Conservation (phyloP, 179 eudicot species). For the Heliamphora pulchella region DNA sequence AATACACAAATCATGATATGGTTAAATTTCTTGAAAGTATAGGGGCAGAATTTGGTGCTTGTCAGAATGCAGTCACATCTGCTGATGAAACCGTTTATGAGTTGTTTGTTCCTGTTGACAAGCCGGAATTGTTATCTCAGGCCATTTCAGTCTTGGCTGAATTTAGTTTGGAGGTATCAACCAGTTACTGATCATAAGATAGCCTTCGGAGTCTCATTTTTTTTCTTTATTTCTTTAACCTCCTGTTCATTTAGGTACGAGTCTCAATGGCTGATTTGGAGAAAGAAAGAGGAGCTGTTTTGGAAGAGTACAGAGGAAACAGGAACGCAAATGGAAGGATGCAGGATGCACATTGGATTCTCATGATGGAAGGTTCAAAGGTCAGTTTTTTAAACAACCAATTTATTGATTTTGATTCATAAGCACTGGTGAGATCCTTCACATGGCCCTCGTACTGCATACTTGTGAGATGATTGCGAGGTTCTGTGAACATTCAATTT, state of each 20-base stretch:
- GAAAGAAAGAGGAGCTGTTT: slow-evolving; percentile 93
- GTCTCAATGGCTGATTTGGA: slow-evolving; percentile 74
- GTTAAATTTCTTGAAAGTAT: slow-evolving; percentile 83
- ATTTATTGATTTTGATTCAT: background rate
- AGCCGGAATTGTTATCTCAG: slow-evolving; percentile 70
- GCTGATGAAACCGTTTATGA: slow-evolving; percentile 85
- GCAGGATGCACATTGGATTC: slow-evolving; percentile 88
- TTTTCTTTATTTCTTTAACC: background rate
- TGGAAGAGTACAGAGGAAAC: slow-evolving; percentile 82
- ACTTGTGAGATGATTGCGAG: background rate
- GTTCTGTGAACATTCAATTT: background rate
- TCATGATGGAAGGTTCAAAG: slow-evolving; percentile 94
- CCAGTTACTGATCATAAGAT: slow-evolving; percentile 2
- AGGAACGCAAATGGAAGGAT: slow-evolving; percentile 84
- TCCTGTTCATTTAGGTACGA: slow-evolving; percentile 45
- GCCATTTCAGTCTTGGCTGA: slow-evolving; percentile 83
- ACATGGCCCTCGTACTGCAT: background rate
- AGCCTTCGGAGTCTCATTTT: background rate
- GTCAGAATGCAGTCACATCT: slow-evolving; percentile 82
- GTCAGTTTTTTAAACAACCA: slow-evolving; percentile 24
- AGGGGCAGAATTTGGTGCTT: slow-evolving; percentile 93
- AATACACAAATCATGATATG: slow-evolving; percentile 78
- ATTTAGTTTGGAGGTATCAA: slow-evolving; percentile 70
- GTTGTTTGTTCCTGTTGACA: slow-evolving; percentile 89
- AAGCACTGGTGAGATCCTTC: background rate